Evolutionary conservation across 2,329 filamentous ascomycete species (phyloP), one percentile per base, ranked within the genome.

Genomic region (Bipolaris victoriae): DNA sequence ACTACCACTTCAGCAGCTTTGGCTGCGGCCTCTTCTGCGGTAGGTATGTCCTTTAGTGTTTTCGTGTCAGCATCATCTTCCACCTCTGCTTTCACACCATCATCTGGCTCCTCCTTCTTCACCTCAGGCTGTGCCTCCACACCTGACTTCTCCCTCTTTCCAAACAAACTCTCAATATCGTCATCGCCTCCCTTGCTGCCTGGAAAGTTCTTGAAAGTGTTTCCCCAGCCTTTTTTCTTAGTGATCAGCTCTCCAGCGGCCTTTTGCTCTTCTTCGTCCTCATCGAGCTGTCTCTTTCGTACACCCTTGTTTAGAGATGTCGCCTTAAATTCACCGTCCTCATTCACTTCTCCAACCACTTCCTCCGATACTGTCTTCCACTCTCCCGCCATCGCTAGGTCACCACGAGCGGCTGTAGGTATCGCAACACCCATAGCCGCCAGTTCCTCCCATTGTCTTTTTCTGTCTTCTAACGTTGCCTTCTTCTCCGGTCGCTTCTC

Each of bases 321-420:
- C 7, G 55, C 72, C 43, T 80, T 79, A 6, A 79, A 79, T 52
- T 83, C 80, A 7, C 80, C 76, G 26, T 79, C 77, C 29, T 78
- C 73, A n/a, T 76, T 77, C 24, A 79, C 76, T 43, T 77, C 75
- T 5, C 76, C 75, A 10, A 73, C 80, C 13, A 81, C 65, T 41
- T 66, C 57, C 82, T 43, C 86, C 82, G 65, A 67, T 39, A 91
- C 85, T 5, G 84, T 86, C 57, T 91, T 87, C 94, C 94, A 99
- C 51, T 96, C 90, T 31, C 95, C 92, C 3, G 89, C 88, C 80
- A 97, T 87, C 5, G 93, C 92, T 86, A 97, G 87, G 58, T 95
- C 91, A 2, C 84, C 82, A 57, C 91, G 83, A 55, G 91, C 87
- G 63, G 90, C 88, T 43, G 91, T 88, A 0, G 95, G 95, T 52